phyloP scores from a whole-genome alignment of 495 filamentous ascomycete species.

The Aeminium ludgeri region DNA sequence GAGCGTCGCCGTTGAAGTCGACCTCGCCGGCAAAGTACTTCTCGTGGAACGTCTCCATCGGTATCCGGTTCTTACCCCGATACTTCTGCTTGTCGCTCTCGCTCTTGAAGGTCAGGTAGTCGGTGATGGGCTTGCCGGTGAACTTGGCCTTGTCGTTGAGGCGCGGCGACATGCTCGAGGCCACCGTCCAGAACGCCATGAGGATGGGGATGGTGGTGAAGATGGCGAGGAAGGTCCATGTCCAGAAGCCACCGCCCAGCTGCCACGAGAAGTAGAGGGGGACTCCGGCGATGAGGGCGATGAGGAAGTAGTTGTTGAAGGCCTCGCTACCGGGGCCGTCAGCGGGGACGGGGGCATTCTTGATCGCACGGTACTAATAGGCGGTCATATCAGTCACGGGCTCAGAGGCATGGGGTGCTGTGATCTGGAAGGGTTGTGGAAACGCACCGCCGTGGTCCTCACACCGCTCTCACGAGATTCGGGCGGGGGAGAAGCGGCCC shows the following conservation, averaged over 20 bases:
- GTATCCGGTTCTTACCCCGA: slow-evolving; percentile 61
- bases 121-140: slow-evolving; percentile 63
- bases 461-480: slow-evolving; percentile 57
- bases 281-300: slow-evolving; percentile 38
- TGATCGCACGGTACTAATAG: slow-evolving; percentile 54
- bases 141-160: slow-evolving; percentile 62
- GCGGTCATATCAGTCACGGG: neutral
- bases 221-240: slow-evolving; percentile 50
- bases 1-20: slow-evolving; percentile 67
- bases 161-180: slow-evolving; percentile 50
- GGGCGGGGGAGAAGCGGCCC: slow-evolving; percentile 38
- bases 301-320: slow-evolving; percentile 52
- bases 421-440: slow-evolving; percentile 17
- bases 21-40: slow-evolving; percentile 79
- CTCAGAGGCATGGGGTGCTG: neutral
- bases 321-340: slow-evolving; percentile 51
- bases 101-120: slow-evolving; percentile 73
- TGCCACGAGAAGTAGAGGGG: slow-evolving; percentile 53
- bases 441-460: slow-evolving; percentile 44
- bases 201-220: slow-evolving; percentile 51
- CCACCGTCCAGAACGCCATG: slow-evolving; percentile 50
- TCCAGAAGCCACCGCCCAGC: slow-evolving; percentile 55
- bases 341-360: slow-evolving; percentile 67
- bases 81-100: slow-evolving; percentile 54
- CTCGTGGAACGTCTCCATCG: slow-evolving; percentile 74